These are phyloP conservation scores for Wickerhamomyces rabaulensis DNA, from an alignment of 805 yeast species.

Conservation along the genomic window DNA sequence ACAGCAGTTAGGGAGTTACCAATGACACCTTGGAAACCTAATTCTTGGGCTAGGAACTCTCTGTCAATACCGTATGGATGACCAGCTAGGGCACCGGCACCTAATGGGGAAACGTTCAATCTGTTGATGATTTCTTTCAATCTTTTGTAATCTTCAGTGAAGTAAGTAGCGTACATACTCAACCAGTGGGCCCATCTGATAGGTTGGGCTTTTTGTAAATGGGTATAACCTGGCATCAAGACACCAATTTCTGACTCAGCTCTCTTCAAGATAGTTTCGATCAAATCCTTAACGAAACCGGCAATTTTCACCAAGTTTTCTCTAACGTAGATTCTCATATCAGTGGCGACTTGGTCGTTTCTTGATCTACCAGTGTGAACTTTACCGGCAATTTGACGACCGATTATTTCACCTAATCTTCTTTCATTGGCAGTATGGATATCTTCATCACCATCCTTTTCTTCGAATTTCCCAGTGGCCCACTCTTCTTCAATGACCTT, in stretches of 20 bases:
- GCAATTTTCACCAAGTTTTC: conserved; percentile 59
- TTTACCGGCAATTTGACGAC: conserved; percentile 89
- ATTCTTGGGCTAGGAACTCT: conserved; percentile 73
- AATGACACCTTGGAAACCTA: conserved; percentile 81
- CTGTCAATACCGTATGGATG: conserved; percentile 99
- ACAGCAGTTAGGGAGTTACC: conserved; percentile 98
- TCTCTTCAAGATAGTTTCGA: conserved; percentile 62
- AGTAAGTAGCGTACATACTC: conserved; percentile 89
- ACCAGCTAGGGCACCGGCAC: conserved; percentile 98
- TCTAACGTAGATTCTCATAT: conserved; percentile 91
- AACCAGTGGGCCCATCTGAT: conserved; percentile 99
- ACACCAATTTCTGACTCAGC: conserved; percentile 84
- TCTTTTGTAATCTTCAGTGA: conserved; percentile 85
- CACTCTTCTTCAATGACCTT: conserved; percentile 72
- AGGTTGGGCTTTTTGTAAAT: conserved; percentile 97
- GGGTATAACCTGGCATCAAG: conserved; percentile 98
- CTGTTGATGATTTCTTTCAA: conserved; percentile 74
- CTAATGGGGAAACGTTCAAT: conserved; percentile 86
- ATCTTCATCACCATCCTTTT: conserved; percentile 90
- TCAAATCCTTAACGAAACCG: conserved; percentile 52
- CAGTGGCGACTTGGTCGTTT: conserved; percentile 99
- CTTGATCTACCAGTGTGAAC: conserved; percentile 99
- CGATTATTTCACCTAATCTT: conserved; percentile 93
- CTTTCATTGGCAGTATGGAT: conserved; percentile 99
- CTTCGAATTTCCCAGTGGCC: conserved; percentile 62